Conservation (phyloP, 169 alveolate genomes). For the Plasmodium adleri region DNA sequence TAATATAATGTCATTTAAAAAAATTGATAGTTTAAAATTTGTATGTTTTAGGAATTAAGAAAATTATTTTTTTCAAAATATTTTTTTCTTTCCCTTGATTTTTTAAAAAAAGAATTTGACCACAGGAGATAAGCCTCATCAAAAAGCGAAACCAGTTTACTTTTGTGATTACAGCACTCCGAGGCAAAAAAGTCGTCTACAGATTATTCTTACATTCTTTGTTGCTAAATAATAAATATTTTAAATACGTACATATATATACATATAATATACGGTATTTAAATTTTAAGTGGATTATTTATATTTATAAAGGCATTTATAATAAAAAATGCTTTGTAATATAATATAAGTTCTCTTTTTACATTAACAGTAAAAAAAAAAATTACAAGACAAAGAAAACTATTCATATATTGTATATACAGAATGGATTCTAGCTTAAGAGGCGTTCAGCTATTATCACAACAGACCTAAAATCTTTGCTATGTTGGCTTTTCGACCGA, state of each 20-base stretch:
- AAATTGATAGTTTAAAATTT: neutral
- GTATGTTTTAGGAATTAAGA: neutral
- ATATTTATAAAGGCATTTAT: neutral
- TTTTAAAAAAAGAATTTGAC: conserved; percentile 5
- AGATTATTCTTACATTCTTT: neutral
- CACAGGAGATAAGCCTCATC: conserved; percentile 49
- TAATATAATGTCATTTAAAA: neutral
- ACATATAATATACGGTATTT: neutral
- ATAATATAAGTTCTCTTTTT: conserved; percentile 23
- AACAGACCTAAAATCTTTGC: conserved; percentile 87
- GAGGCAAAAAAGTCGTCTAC: conserved; percentile 31
- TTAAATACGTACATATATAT: neutral
- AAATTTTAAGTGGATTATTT: conserved; percentile 22
- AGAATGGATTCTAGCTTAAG: conserved; percentile 91
- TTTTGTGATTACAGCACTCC: conserved; percentile 55
- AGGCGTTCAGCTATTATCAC: conserved; percentile 92
- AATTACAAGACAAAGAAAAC: conserved; percentile 2
- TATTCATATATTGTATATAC: conserved; percentile 2
- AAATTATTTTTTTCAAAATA: neutral
- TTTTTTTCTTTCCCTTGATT: neutral
- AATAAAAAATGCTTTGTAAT: neutral
- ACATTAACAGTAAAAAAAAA: conserved; percentile 11
- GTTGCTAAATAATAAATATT: neutral
- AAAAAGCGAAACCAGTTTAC: conserved; percentile 21
- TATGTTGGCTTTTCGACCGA: conserved; percentile 24